Conservation (phyloP, 495 filamentous ascomycete genomes). For the Penicillium flavigenum region DNA sequence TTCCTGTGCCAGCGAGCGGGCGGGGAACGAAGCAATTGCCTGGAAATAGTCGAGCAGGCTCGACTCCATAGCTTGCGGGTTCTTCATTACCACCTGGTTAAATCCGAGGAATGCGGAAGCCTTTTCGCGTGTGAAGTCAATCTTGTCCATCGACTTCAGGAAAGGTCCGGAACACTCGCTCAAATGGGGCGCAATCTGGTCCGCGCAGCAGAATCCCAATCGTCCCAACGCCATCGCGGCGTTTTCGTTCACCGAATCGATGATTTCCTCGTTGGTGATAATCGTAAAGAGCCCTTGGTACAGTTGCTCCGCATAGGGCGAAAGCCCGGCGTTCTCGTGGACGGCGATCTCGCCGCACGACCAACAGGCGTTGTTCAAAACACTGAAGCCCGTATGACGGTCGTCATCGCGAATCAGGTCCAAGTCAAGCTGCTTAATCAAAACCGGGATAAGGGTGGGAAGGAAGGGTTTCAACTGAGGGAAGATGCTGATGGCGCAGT, state of each 20-base stretch:
- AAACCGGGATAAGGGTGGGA: constrained; percentile 67
- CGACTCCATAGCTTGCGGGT: constrained; percentile 89
- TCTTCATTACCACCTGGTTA: constrained; percentile 75
- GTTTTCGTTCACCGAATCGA: constrained; percentile 91
- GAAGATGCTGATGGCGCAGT: constrained; percentile 95
- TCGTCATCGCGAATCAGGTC: constrained; percentile 72
- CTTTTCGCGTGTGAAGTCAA: constrained; percentile 91
- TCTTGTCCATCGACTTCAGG: constrained; percentile 74
- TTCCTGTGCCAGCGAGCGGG: constrained; percentile 54
- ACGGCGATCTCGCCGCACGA: constrained; percentile 92
- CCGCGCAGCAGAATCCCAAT: constrained; percentile 78
- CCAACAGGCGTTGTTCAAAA: constrained; percentile 99
- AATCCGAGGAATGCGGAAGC: constrained; percentile 90
- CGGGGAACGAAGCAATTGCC: constrained; percentile 71
- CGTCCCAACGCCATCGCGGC: constrained; percentile 91
- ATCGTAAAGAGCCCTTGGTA: constrained; percentile 75
- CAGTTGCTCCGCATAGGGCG: constrained; percentile 72
- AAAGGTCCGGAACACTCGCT: constrained; percentile 77
- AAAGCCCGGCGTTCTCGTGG: constrained; percentile 76
- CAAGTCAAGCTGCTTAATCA: constrained; percentile 86
- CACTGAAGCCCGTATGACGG: constrained; percentile 74
- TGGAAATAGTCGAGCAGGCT: constrained; percentile 80
- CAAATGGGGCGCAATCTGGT: constrained; percentile 77
- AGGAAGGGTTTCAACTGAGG: constrained; percentile 74
- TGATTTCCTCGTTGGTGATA: constrained; percentile 76